Evolutionary conservation across 352 stramenopile species (phyloP), one percentile per base, ranked within the genome.

Genomic region (Peronospora destructor): DNA sequence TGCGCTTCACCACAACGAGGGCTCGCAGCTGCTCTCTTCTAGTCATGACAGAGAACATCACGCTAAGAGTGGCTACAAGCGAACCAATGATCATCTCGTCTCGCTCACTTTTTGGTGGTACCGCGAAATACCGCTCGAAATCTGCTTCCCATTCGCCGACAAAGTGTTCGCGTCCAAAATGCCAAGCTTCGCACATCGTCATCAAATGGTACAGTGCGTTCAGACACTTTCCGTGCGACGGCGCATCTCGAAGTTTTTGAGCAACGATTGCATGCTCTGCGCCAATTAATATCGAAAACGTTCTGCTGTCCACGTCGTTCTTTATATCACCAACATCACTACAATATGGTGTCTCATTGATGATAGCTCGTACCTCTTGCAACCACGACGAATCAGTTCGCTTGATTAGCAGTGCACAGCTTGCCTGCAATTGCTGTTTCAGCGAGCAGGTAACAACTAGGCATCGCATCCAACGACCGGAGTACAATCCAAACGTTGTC

Each of bases 131-230:
- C 12, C 68, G 61, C 41, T 74, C 59, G 43, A 81, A 85, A 41
- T 69, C 49, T 10, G 52, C 14, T 37, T 83, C 62, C 77, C 73
- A 85, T 13, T 63, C 43, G 1, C 32, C 13, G 7, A 62, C 50
- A 30, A 85, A 56, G 4, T 45, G 58, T 8, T 30, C n/a, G 3
- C 73, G 54, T 6, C 56, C 56, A 28, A 34, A 45, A 34, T 40
- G 19, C 26, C 48, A 65, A 28, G 59, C 61, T 30, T 56, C 30
- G 6, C 67, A 71, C 1, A 76, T 50, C 21, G 66, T 68, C 28
- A 77, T 54, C 42, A 82, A 45, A 34, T 79, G 61, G 37, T 87
- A 89, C 3, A 87, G 10, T 13, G 67, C 73, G 39, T 89, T 85
- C 33, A 87, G 37, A 26, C 79, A 89, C 19, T 64, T 74, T 0